Evolutionary conservation across 768 basidiomycete genomes (phyloP).

Genomic region (Leccinum aurantiacum): DNA sequence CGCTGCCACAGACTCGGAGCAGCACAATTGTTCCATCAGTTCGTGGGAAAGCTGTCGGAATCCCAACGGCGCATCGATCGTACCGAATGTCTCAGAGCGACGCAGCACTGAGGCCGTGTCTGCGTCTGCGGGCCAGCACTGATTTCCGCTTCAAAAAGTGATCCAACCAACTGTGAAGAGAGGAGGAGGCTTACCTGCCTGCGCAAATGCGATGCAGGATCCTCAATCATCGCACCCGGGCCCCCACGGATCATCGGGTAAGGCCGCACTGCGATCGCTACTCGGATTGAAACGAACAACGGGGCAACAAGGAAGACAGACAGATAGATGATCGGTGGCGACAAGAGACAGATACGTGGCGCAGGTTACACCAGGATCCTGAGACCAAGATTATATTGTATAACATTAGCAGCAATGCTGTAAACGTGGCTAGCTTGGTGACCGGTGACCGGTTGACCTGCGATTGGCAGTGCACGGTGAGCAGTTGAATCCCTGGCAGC

Average conservation of each 20-base stretch:
- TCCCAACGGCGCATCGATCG: not conserved
- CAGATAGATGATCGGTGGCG: not conserved
- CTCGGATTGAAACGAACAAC: not conserved
- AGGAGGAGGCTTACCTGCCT: not conserved
- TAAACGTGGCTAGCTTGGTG: not conserved
- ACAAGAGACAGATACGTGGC: not conserved
- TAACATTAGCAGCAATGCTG: not conserved
- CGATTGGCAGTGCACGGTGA: constrained; percentile 1
- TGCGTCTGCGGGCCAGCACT: not conserved
- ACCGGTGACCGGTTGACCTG: not conserved
- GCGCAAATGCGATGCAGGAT: constrained; percentile 2
- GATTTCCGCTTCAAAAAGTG: not conserved
- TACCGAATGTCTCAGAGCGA: not conserved
- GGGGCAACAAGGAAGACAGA: not conserved
- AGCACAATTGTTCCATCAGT: not conserved
- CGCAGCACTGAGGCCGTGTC: constrained; percentile 15
- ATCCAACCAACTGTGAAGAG: not conserved
- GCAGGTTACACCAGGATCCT: not conserved
- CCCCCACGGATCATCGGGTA: not conserved
- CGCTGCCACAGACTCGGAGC: not conserved
- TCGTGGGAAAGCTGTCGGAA: not conserved
- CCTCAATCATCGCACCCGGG: not conserved
- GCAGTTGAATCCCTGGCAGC: not conserved
- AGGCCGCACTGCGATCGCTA: not conserved
- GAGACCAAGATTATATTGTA: not conserved